These are phyloP conservation scores for Epichloe gansuensis DNA, from an alignment of 2,329 filamentous ascomycete genomes.

Conservation along the genomic window DNA sequence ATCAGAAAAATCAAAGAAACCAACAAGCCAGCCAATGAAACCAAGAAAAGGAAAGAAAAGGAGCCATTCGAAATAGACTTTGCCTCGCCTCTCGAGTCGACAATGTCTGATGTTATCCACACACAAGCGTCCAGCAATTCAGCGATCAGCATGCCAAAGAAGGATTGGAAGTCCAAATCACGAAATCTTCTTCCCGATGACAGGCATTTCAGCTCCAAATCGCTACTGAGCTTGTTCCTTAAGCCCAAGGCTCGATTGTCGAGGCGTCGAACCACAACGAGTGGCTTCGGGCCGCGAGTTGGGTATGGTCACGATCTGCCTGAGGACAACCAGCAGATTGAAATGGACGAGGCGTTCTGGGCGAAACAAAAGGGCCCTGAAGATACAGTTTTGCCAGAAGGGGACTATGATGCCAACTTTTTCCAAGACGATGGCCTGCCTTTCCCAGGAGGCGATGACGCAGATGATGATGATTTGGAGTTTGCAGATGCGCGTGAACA, in stretches of 20 bases:
- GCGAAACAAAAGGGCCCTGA: conserved; percentile 57
- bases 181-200: conserved; percentile 91
- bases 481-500: conserved; percentile 74
- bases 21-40: conserved; percentile 48
- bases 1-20: conserved; percentile 82
- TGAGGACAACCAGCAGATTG: conserved; percentile 48
- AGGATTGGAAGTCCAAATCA: conserved; percentile 90
- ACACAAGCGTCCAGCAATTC: conserved; percentile 70
- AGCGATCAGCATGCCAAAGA: conserved; percentile 75
- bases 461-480: conserved; percentile 56
- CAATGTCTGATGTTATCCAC: conserved; percentile 64
- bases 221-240: conserved; percentile 78
- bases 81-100: conserved; percentile 55
- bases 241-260: conserved; percentile 85
- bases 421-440: conserved; percentile 80
- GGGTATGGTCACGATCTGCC: conserved; percentile 30
- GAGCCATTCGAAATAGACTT: conserved; percentile 96
- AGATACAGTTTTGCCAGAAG: conserved; percentile 45
- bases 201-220: conserved; percentile 93
- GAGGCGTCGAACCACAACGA: conserved; percentile 39
- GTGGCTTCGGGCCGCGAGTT: conserved; percentile 31
- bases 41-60: conserved; percentile 76
- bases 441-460: conserved; percentile 45
- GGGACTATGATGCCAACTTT: conserved; percentile 94
- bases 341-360: conserved; percentile 96